phyloP scores from a whole-genome alignment of 306 rosid genomes.

The Cicer cuneatum region DNA sequence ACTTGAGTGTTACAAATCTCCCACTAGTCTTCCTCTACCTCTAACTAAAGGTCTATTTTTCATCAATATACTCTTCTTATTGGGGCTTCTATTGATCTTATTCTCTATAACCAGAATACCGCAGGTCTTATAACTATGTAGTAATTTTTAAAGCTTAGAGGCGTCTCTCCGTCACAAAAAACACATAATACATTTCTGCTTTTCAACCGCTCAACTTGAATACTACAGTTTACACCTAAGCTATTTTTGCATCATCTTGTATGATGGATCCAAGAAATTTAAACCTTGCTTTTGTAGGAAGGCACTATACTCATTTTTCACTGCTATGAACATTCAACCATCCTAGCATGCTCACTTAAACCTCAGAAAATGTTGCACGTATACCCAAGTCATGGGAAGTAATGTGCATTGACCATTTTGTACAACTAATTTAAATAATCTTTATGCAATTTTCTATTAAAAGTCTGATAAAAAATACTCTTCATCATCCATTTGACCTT shows the following conservation, averaged over 20 bases:
- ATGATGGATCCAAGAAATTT: not conserved
- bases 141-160: constrained; percentile 4
- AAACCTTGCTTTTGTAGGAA: not conserved
- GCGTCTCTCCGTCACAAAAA: not conserved
- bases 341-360: not conserved
- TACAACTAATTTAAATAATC: constrained; percentile 13
- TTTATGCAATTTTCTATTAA: not conserved
- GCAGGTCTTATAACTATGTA: not conserved
- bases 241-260: constrained; percentile 1
- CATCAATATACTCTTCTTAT: not conserved
- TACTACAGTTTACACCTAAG: not conserved
- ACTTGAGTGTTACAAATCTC: not conserved
- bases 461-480: not conserved
- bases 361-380: not conserved
- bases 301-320: not conserved
- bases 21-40: not conserved
- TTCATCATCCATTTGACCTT: not conserved
- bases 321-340: constrained; percentile 15
- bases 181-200: not conserved
- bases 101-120: constrained; percentile 1
- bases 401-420: not conserved
- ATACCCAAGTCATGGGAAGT: not conserved
- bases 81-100: not conserved
- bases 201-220: not conserved
- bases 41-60: not conserved